Evolutionary conservation across 2,329 filamentous ascomycete species (phyloP).

Genomic region (Fonsecaea pedrosoi): DNA sequence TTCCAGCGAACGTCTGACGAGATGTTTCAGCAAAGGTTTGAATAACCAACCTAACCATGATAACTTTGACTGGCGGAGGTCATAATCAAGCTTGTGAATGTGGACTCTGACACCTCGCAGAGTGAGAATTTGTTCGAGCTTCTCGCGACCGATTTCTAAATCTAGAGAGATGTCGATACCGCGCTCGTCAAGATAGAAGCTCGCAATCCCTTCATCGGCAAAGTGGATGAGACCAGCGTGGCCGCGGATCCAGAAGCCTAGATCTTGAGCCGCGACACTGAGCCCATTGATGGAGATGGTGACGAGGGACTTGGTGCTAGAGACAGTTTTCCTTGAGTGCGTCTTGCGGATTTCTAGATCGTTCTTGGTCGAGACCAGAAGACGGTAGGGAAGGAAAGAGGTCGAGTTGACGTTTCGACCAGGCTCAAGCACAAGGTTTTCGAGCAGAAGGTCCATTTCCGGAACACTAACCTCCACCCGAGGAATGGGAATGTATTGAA

Average conservation of each 20-base stretch:
- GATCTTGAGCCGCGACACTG: constrained; percentile 81
- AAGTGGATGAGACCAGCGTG: constrained; percentile 78
- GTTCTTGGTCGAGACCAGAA: constrained; percentile 83
- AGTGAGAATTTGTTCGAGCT: constrained; percentile 79
- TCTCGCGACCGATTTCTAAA: constrained; percentile 78
- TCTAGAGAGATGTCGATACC: constrained; percentile 88
- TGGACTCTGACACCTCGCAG: constrained; percentile 77
- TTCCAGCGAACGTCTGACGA: constrained; percentile 81
- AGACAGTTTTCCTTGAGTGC: constrained; percentile 69
- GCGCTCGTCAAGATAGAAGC: constrained; percentile 82
- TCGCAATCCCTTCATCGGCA: constrained; percentile 82
- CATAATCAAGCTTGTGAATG: constrained; percentile 87
- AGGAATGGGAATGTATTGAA: constrained; percentile 90
- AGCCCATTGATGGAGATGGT: constrained; percentile 82
- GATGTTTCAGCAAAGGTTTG: constrained; percentile 80
- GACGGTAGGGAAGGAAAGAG: constrained; percentile 85
- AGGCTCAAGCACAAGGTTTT: constrained; percentile 89
- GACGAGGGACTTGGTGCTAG: constrained; percentile 72
- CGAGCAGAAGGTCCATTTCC: constrained; percentile 81
- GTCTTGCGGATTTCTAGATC: constrained; percentile 85
- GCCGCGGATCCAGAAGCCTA: constrained; percentile 86
- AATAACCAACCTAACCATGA: constrained; percentile 80
- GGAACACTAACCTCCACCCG: constrained; percentile 86
- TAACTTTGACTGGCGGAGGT: constrained; percentile 75
- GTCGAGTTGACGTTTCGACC: constrained; percentile 82